Conservation (phyloP, 257 asterid genomes). For the Leonotis leonurus region DNA sequence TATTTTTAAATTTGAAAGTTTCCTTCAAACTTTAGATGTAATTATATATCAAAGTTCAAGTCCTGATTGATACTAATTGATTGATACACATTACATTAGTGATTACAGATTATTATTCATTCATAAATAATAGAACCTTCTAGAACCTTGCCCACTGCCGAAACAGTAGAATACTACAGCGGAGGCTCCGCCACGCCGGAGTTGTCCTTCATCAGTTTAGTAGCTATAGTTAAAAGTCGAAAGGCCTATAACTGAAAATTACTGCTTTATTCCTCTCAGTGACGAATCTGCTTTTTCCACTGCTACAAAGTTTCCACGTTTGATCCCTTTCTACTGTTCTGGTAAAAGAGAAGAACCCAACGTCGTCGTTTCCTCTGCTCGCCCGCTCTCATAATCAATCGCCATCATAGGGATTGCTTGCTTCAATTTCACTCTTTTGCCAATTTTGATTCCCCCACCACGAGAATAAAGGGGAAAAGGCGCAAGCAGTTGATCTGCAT, state of each 20-base stretch:
- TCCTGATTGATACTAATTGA: no score
- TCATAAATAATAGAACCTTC: no score
- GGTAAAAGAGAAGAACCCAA: constrained; percentile 20
- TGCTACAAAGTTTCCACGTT: neutral
- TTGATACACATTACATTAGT: no score
- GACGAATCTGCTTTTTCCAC: constrained; percentile 16
- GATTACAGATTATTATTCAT: no score
- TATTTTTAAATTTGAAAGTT: no score
- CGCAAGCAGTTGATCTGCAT: constrained; percentile 16
- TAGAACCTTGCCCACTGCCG: neutral
- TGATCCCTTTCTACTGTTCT: neutral
- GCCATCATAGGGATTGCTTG: constrained; percentile 24
- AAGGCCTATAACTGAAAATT: neutral
- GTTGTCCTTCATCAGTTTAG: neutral
- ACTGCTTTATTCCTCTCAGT: neutral
- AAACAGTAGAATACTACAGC: neutral
- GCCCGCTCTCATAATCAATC: constrained; percentile 6
- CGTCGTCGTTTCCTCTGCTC: constrained; percentile 12
- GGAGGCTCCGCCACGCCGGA: constrained; percentile 16
- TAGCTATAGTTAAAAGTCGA: neutral
- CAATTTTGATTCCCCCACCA: constrained; percentile 11
- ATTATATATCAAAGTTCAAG: no score
- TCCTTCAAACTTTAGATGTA: no score
- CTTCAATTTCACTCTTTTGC: constrained; percentile 19
- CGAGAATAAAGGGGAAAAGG: neutral